Evolutionary conservation across 108 stramenopile genomes (phyloP).

Genomic region (Chaetoceros tenuissimus): DNA sequence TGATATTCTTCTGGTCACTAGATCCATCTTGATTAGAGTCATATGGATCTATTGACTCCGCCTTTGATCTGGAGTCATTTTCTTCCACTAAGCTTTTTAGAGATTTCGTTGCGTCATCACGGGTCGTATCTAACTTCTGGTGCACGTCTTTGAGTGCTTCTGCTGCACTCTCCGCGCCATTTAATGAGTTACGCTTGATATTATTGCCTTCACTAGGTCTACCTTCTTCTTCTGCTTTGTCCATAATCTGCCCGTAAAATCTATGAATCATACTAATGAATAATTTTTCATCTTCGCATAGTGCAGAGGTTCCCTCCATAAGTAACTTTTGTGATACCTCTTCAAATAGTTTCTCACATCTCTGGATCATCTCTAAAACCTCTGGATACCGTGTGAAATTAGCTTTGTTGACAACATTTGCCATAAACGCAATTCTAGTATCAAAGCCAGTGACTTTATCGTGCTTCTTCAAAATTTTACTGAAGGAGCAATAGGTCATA

Average conservation of each 20-base stretch:
- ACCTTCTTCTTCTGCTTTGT: constrained; percentile 48
- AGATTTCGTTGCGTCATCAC: constrained; percentile 21
- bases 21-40: too few relatives aligned
- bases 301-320: constrained; percentile 59
- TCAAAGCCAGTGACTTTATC: constrained; percentile 91
- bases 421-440: constrained; percentile 78
- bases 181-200: constrained; percentile 8
- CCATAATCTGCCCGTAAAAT: constrained; percentile 60
- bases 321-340: constrained; percentile 57
- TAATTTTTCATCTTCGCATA: constrained; percentile 77
- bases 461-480: constrained; percentile 98
- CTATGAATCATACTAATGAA: constrained; percentile 86
- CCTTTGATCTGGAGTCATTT: constrained; percentile 29
- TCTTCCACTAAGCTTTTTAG: constrained; percentile 51
- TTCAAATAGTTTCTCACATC: constrained; percentile 56
- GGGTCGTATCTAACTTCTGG: constrained; percentile 3
- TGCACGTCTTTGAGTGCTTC: constrained; percentile 1
- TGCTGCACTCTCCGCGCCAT: constrained; percentile 5
- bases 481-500: constrained; percentile 96
- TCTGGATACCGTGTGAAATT: constrained; percentile 75
- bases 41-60: too few relatives aligned
- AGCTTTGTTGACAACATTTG: constrained; percentile 75
- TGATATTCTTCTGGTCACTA: too few relatives aligned
- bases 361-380: constrained; percentile 59
- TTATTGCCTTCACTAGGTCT: constrained; percentile 28